These are phyloP conservation scores for Nitzschia sp. DNA, from an alignment of 108 stramenopile genomes.

Conservation along the genomic window DNA sequence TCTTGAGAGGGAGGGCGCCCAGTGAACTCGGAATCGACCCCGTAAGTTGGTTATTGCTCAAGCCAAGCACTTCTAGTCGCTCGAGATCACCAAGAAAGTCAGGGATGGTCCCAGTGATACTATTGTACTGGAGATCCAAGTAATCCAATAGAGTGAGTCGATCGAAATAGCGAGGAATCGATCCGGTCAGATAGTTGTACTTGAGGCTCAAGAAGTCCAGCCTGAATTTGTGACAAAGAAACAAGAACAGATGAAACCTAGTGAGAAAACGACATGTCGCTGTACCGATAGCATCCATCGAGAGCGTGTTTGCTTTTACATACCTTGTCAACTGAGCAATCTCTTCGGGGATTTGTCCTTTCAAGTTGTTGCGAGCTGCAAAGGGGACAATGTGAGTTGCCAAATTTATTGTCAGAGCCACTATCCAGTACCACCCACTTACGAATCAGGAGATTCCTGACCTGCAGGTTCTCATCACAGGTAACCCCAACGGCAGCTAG, in stretches of 20 bases:
- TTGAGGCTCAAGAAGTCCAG: slow-evolving; percentile 38
- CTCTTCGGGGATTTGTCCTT: slow-evolving; percentile 52
- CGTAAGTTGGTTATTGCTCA: slow-evolving; percentile 42
- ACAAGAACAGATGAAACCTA: no score
- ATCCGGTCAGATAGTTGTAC: slow-evolving; percentile 33
- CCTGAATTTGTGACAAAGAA: no score
- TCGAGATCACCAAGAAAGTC: slow-evolving; percentile 25
- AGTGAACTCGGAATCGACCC: slow-evolving; percentile 29
- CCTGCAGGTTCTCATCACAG: slow-evolving; percentile 32
- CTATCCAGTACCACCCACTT: slow-evolving; percentile 7
- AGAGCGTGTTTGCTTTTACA: no score
- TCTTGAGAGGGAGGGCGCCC: slow-evolving; percentile 21
- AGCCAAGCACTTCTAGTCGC: slow-evolving; percentile 39
- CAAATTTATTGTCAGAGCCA: no score
- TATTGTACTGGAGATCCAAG: slow-evolving; percentile 49
- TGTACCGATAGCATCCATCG: no score
- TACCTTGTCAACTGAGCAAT: slow-evolving; percentile 32
- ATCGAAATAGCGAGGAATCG: slow-evolving; percentile 28
- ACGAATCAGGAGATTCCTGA: slow-evolving; percentile 32
- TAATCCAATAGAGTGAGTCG: slow-evolving; percentile 32
- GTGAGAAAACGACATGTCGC: no score
- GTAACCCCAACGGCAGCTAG: slow-evolving; percentile 34
- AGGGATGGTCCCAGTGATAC: slow-evolving; percentile 44
- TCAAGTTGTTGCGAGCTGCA: slow-evolving; percentile 45
- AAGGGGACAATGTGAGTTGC: no score